Evolutionary conservation across 1,284 basidiomycete genomes (phyloP).

Genomic region (Takashimella tepidaria): DNA sequence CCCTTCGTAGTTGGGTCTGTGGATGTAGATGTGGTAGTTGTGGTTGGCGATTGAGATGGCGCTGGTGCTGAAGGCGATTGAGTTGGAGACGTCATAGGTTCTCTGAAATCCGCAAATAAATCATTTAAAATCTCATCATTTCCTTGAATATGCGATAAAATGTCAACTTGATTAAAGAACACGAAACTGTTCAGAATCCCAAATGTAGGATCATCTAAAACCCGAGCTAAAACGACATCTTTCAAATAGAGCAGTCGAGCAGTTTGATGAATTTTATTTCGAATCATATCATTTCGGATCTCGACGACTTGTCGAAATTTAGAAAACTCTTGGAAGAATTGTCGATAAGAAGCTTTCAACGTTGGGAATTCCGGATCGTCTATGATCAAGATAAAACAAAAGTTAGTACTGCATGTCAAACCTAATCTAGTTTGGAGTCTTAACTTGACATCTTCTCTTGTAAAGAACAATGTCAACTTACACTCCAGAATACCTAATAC

Average conservation of each 20-base stretch:
- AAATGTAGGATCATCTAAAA: slow-evolving; percentile 93
- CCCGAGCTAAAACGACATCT: slow-evolving; percentile 91
- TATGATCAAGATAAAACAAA: no score
- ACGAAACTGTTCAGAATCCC: slow-evolving; percentile 95
- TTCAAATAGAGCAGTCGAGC: slow-evolving; percentile 96
- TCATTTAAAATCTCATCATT: slow-evolving; percentile 71
- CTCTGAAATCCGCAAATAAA: slow-evolving; percentile 71
- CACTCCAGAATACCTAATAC: slow-evolving; percentile 97
- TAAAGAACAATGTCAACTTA: no score
- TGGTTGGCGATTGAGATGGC: neutral
- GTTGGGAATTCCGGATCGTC: slow-evolving; percentile 95
- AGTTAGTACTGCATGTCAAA: no score
- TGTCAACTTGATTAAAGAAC: slow-evolving; percentile 99
- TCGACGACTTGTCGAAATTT: slow-evolving; percentile 81
- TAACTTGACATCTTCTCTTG: slow-evolving; percentile 6
- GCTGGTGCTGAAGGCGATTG: slow-evolving; percentile 29
- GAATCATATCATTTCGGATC: slow-evolving; percentile 66
- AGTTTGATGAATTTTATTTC: slow-evolving; percentile 89
- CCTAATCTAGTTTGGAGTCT: no score
- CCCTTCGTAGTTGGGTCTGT: neutral
- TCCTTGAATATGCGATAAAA: slow-evolving; percentile 80
- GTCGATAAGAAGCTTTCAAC: slow-evolving; percentile 93
- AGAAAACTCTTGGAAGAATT: slow-evolving; percentile 75
- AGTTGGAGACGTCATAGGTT: slow-evolving; percentile 25
- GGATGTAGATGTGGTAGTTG: neutral